These are phyloP conservation scores for Saccharomycopsis vini DNA, from an alignment of 805 yeast genomes.

Conservation along the genomic window DNA sequence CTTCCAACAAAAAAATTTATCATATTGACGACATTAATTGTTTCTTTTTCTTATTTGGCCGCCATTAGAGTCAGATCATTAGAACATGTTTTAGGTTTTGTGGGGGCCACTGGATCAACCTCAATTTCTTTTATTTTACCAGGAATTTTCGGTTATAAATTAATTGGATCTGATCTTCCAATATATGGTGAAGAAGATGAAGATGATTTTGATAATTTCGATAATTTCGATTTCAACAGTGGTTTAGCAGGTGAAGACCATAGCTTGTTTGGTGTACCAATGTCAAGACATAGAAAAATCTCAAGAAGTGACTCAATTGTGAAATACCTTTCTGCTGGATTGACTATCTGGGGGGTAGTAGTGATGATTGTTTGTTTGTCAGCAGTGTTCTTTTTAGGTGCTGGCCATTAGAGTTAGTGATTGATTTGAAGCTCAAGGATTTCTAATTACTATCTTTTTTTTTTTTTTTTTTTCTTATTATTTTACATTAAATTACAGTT, in stretches of 20 bases:
- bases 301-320: slow-evolving; percentile 28
- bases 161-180: slow-evolving; percentile 41
- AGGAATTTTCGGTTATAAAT: slow-evolving; percentile 62
- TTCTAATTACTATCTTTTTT: neutral
- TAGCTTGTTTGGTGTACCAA: neutral
- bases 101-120: slow-evolving; percentile 80
- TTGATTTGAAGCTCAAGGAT: neutral
- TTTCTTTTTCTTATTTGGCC: slow-evolving; percentile 47
- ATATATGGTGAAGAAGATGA: slow-evolving; percentile 13
- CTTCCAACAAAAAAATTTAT: slow-evolving; percentile 25
- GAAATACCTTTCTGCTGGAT: slow-evolving; percentile 36
- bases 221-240: neutral
- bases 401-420: slow-evolving; percentile 21
- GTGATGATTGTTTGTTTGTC: slow-evolving; percentile 50
- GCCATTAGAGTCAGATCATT: slow-evolving; percentile 65
- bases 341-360: slow-evolving; percentile 48
- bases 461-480: too few relatives aligned
- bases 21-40: slow-evolving; percentile 34
- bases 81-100: slow-evolving; percentile 67
- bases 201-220: neutral
- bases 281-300: neutral
- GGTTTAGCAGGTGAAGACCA: neutral
- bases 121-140: slow-evolving; percentile 71
- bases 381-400: slow-evolving; percentile 28
- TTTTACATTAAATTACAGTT: neutral